Base-by-base conservation (phyloP, 1,284 basidiomycete genomes). In the Melampsora larici-populina region DNA sequence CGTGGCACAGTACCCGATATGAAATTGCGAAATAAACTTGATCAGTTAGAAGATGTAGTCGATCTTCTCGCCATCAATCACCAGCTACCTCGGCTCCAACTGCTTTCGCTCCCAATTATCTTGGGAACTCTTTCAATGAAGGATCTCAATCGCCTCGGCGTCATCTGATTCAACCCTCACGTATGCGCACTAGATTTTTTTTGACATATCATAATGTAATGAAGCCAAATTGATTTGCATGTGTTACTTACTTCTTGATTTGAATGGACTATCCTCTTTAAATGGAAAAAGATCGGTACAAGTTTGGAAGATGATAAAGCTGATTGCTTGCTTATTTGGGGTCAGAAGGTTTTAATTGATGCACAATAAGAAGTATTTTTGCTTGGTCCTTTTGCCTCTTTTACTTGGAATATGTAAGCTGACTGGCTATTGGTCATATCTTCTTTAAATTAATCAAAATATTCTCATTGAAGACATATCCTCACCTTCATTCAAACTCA, bases 141-240 rank as follows among this genome's bases (percentile, higher is more conserved):
- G 21, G 21, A 49, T 21, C 11, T 49, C 11, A 21, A 21, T 21
- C 33, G 18, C n/a, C 66, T 46, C 21, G 36, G 33, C 70, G 26
- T 48, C 11, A 49, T 49, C 48, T 11, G 48, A 11, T 11, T 11
- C 48, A 11, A 49, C 48, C 11, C 21, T 49, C 49, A 11, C 43
- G 33, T n/a, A 51, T 66, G n/a, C 70, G 62, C 49, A 63, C 66
- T 26, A 33, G 91, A 80, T 94, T 94, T 83, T 93, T 94, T 87
- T 87, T 94, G 82, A 93, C 92, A 0, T 94, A 93, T 82, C 89
- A 93, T 76, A 89, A 90, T 43, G 94, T 92, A 83, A 87, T 94
- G 81, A 87, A 86, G 71, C 88, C 90, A 6, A 85, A n/a, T 90
- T 76, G 91, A 93, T 81, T 86, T 94, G 36, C 90, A 90, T 65